Base-by-base conservation (phyloP, 257 asterid species). In the Craterostigma plantagineum region DNA sequence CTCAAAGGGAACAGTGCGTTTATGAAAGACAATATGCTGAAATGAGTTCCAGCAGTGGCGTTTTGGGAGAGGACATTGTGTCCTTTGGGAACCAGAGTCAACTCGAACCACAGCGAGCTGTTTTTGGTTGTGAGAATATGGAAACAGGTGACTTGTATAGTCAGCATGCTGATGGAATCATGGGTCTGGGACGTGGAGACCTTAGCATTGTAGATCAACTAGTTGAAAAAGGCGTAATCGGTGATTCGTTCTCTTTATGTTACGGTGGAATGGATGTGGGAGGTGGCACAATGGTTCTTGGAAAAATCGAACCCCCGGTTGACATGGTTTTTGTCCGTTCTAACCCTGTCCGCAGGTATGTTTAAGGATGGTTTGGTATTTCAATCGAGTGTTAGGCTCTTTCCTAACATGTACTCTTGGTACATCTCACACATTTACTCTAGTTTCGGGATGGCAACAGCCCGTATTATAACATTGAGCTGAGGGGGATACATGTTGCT, bases 381-480 rank as follows among this genome's bases (percentile, higher is more conserved):
- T 13, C 16, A 61, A 66, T 64, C 35, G 65, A 69, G 62, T 63
- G 91, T 78, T 78, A 76, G 80, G 84, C 65, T 54, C 62, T 70
- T 72, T 73, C 87, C 82, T 76, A 73, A 67, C 91, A 78, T 58
- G 69, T 82, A 66, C 80, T 65, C 77, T 82, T 72, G 86, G 66
- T 90, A 72, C 76, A 77, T 75, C 85, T 82, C 91, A 70, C 77
- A 62, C 93, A 87, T 87, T 82, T 82, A 87, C 95, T 75, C 91
- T 90, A 79, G 93, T 87, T 68, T 82, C 76, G 93, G 91, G 92
- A 72, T 87, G 91, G 92, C 78, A 82, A 82, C 98, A 90, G 98
- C 61, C 94, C 93, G 59, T 90, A 82, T 79, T 90, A 90, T 91
- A 90, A 90, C 65, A 66, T 90, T 39, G 92, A 90, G 66, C 92